Base-by-base conservation (phyloP, 2,329 filamentous ascomycete genomes). In the Ophiostoma triangulosporum region DNA sequence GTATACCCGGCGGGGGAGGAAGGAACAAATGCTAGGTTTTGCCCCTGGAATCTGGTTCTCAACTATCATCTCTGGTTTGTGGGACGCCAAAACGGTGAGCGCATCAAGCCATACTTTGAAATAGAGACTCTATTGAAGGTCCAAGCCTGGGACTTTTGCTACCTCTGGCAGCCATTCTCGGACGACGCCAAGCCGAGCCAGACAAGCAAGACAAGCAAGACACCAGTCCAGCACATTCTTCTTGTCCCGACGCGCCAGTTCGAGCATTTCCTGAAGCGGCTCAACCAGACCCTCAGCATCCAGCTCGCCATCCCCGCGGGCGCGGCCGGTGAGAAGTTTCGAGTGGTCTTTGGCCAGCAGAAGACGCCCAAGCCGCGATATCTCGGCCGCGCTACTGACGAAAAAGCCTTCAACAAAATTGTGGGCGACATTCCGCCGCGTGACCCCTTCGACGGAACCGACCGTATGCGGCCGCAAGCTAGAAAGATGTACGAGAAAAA, bases 81-180 rank as follows among this genome's bases (percentile, higher is more conserved):
- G 43, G 74, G 75, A 53, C 73, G 72, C 56, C 56, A 54, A 55
- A 85, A 78, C 61, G 67, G 61, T 57, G 74, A 66, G 62, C 73
- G 60, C 59, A 77, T 70, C 4, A 61, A 59, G 22, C 67, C 69
- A 0, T 75, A 77, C 64, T 88, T 87, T 60, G 70, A 77, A 32
- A 62, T 64, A 3, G 71, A 76, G 33, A 65, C 65, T 2, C 75
- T 87, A 50, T 71, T 85, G 58, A 78, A 76, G 60, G 67, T 70
- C 2, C 74, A 79, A 55, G 62, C 70, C 11, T 95, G 89, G 89
- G 81, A 91, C 57, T 69, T 95, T 53, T 88, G 83, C 66, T 89
- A 86, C 64, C 62, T 88, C 33, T 73, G 81, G 62, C 70, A 77
- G 48, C 76, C 78, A 8, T 5, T 15, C n/a, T 3, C 4, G 22